Percentiles rank a stretch among this genome's conserved stretches.
Conservation (phyloP, 441 rosid genomes). For the Gossypium trilobum region DNA sequence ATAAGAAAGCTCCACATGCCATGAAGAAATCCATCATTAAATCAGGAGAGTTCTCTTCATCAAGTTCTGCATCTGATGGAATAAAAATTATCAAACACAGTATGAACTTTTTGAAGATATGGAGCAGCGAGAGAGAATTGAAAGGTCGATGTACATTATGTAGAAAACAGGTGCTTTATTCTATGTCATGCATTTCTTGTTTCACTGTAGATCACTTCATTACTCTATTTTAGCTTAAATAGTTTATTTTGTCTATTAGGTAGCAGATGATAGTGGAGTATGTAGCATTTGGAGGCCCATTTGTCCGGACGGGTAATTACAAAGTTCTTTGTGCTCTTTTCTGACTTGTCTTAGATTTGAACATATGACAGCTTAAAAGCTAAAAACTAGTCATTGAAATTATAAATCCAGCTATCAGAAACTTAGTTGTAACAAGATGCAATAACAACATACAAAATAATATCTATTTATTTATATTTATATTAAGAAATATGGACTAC, state of each 20-base stretch:
- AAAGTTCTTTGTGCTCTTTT: slow-evolving; percentile 4
- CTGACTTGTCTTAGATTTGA: not conserved
- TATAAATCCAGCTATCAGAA: not conserved
- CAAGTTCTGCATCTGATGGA: slow-evolving; percentile 40
- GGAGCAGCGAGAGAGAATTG: slow-evolving; percentile 81
- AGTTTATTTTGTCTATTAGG: slow-evolving; percentile 36
- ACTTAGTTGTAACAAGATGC: not conserved
- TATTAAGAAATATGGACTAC: not conserved
- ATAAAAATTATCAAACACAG: slow-evolving; percentile 64
- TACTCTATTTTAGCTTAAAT: not conserved
- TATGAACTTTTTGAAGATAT: slow-evolving; percentile 69
- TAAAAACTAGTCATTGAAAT: not conserved
- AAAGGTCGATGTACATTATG: slow-evolving; percentile 74
- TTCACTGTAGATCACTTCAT: not conserved
- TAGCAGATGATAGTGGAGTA: slow-evolving; percentile 44
- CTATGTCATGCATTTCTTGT: slow-evolving; percentile 7
- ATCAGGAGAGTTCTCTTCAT: slow-evolving; percentile 55
- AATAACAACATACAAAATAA: not conserved
- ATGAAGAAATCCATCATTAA: slow-evolving; percentile 45
- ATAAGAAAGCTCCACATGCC: slow-evolving; percentile 33
- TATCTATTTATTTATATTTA: not conserved
- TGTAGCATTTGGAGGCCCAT: slow-evolving; percentile 91
- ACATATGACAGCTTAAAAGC: not conserved
- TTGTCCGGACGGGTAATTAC: slow-evolving; percentile 78
- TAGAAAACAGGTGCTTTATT: slow-evolving; percentile 64